Evolutionary conservation across 352 stramenopile species (phyloP), one percentile per base, ranked within the genome.

Genomic region (Thraustotheca clavata): DNA sequence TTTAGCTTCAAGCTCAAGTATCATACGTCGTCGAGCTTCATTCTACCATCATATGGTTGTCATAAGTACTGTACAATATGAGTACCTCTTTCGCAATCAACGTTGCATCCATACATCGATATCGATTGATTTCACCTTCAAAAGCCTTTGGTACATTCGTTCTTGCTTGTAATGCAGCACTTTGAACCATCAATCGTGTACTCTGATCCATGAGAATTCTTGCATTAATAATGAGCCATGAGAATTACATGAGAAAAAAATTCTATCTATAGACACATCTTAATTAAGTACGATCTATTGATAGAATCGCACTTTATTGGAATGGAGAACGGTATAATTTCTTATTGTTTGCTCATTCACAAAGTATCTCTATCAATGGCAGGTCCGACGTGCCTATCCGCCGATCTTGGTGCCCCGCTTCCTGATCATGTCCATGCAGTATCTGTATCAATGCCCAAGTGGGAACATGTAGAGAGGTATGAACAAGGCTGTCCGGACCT

Each of bases 381-480:
- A 29, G 43, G 52, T 27, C 57, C 26, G 22, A 27, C 18, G 27
- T 65, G 57, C 36, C 14, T 65, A 6, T 57, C 29, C 41, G 57
- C 39, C 31, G 72, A 80, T 31, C 75, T 96, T 20, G 86, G 86
- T 59, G 71, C 79, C 27, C 88, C 83, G 12, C 71, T 95, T n/a
- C 86, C 83, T 1, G 66, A 74, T 18, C 76, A 90, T 65, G 47
- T 63, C 26, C 82, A 96, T 49, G 85, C 87, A 48, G 73, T 91
- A 9, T 91, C 80, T 40, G 87, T 96, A 61, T 91, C 80, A 6
- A 83, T 96, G 72, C 85, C 85, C 16, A 73, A 73, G 48, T 95
- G 87, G 87, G 60, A 76, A 2, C 54, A 96, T 67, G 87, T 96
- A 31, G 85, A 97, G 27, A 82, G 84, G 59, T 98, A 98, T 73